A percentile compares a stretch with the other conserved stretches of the same genome.
These are phyloP conservation scores for Penicillium griseofulvum DNA, from an alignment of 2,329 filamentous ascomycete genomes.

Conservation along the genomic window DNA sequence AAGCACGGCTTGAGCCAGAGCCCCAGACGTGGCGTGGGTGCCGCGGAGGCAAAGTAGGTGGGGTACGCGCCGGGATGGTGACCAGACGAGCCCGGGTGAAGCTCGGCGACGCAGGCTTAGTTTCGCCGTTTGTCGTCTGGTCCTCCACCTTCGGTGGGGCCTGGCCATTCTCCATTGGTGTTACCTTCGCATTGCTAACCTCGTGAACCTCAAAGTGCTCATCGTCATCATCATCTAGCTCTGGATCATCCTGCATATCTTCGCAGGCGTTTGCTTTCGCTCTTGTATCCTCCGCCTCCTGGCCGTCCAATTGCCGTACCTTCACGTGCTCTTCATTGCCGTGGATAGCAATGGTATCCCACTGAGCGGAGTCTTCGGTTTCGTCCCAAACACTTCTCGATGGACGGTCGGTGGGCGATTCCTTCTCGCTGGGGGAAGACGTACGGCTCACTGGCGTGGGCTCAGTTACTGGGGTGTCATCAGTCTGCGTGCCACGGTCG, in stretches of 20 bases:
- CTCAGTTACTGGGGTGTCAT: conserved; percentile 45
- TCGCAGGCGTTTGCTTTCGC: conserved; percentile 9
- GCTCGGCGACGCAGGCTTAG: conserved; percentile 62
- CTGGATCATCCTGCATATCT: conserved; percentile 13
- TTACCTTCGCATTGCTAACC: conserved; percentile 55
- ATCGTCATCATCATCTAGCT: conserved; percentile 22
- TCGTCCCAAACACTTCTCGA: conserved; percentile 22
- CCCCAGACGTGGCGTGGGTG: conserved; percentile 55
- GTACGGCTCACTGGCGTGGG: conserved; percentile 35
- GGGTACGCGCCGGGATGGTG: conserved; percentile 68
- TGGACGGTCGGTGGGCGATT: conserved; percentile 12
- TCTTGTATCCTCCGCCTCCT: conserved; percentile 13
- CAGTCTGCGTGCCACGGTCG: conserved; percentile 68
- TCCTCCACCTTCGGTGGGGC: conserved; percentile 25
- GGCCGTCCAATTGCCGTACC: conserved; percentile 4
- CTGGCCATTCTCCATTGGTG: conserved; percentile 43
- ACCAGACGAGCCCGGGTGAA: conserved; percentile 78
- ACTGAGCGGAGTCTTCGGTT: conserved; percentile 20
- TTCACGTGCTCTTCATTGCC: conserved; percentile 12
- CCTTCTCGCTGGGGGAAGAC: conserved; percentile 34
- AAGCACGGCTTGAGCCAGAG: conserved; percentile 22
- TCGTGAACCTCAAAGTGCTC: conserved; percentile 39
- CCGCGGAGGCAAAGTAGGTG: conserved; percentile 73
- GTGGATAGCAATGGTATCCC: conserved; percentile 26
- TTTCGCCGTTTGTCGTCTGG: conserved; percentile 57